Evolutionary conservation across 305 asterid species (phyloP), one percentile per base, ranked within the genome.

Genomic region (Rubia occidens): DNA sequence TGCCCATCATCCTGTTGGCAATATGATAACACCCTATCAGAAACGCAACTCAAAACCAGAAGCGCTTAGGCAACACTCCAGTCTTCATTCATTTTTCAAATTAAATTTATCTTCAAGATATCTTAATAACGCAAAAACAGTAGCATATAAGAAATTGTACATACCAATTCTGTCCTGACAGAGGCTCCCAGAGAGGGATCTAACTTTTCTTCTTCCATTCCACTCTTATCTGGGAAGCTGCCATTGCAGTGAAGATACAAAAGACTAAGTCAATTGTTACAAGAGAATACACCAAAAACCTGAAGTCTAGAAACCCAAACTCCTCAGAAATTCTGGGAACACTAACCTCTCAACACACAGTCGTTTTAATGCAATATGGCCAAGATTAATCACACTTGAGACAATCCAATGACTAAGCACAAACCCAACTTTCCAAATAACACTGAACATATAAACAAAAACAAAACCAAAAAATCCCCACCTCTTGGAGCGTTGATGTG

Each of bases 401-500:
- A 72, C 63, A 77, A 45, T 24, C 40, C 68, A 21, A n/a, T 69
- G 66, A 51, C 71, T 42, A 55, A 67, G 64, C 18, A 39, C 47
- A 62, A 24, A 54, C 20, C 20, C 47, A 70, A 75, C 62, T 65
- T 56, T 18, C 5, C 4, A 53, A 71, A 43, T 64, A 47, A 69
- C 68, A 54, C 8, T 9, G 24, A 20, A 39, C 15, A 72, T 71
- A 54, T 5, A 17, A 29, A 39, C 15, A 66, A 59, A 26, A 26
- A 26, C 0, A 26, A 26, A n/a, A n/a, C n/a, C n/a, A 21, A 70
- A 62, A 60, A 21, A 68, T 70, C 60, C 64, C 68, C 78, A 90
- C 97, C 97, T 91, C 78, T 79, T 84, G 60, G 96, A 89, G 70
- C 91, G 96, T 64, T 81, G 80, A 82, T 91, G 95, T 51, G 74